phyloP scores from a whole-genome alignment of 129 eudicot genomes.

The Pulicaria dysenterica region DNA sequence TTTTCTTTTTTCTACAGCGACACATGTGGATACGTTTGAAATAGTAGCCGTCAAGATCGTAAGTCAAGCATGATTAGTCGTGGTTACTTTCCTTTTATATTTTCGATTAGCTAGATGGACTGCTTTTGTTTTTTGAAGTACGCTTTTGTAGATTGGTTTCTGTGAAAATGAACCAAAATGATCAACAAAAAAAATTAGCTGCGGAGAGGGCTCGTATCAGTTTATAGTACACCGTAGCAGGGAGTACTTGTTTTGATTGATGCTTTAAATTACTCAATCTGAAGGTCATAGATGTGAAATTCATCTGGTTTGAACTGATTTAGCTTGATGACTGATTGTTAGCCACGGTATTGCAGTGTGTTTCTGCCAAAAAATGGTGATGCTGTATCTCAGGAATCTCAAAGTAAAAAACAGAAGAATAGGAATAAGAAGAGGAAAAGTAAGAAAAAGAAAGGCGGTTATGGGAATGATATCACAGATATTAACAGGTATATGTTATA shows the following conservation, averaged over 20 bases:
- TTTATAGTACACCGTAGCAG: not conserved
- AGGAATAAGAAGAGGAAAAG: constrained; percentile 54
- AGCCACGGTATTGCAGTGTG: too few relatives aligned
- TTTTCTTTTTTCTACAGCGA: constrained; percentile 72
- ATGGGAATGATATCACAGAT: constrained; percentile 56
- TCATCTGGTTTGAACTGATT: too few relatives aligned
- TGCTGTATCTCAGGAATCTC: constrained; percentile 37
- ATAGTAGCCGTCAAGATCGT: constrained; percentile 97
- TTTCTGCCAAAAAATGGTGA: too few relatives aligned
- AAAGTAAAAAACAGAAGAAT: constrained; percentile 32
- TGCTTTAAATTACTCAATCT: constrained; percentile 13
- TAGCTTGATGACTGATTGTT: too few relatives aligned
- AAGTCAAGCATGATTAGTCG: constrained; percentile 36
- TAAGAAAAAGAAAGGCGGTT: constrained; percentile 44
- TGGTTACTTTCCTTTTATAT: constrained; percentile 6
- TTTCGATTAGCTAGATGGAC: not conserved
- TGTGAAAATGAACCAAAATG: not conserved
- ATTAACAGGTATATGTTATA: constrained; percentile 71
- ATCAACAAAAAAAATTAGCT: not conserved
- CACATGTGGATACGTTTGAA: constrained; percentile 89
- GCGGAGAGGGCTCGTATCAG: not conserved
- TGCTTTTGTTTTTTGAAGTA: not conserved
- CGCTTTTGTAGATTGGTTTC: constrained; percentile 11
- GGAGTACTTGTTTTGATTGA: too few relatives aligned
- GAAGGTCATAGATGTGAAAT: constrained; percentile 7